Evolutionary conservation across 139 green algal species (phyloP).

Genomic region (Chlorella ohadii): DNA sequence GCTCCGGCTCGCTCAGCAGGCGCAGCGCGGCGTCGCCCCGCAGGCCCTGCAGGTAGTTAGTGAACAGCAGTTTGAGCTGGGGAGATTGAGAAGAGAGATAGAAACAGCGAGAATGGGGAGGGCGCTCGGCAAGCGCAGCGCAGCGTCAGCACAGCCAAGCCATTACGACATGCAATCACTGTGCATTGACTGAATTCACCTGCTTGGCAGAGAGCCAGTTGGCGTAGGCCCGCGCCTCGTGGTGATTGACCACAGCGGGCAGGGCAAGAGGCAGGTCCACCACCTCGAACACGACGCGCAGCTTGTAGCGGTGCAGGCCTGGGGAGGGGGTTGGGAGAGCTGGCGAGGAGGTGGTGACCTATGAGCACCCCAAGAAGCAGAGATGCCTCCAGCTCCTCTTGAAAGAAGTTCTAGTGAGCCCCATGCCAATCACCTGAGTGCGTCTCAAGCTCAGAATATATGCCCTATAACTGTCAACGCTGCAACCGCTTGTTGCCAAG

Average conservation of each 20-base stretch:
- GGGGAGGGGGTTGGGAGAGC: neutral
- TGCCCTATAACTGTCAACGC: no score
- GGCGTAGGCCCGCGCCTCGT: slow-evolving; percentile 78
- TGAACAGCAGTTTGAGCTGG: no score
- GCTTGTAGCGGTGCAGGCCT: slow-evolving; percentile 69
- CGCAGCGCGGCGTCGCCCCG: slow-evolving; percentile 55
- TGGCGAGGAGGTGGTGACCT: neutral
- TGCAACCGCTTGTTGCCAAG: no score
- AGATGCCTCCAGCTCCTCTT: no score
- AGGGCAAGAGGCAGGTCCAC: slow-evolving; percentile 72
- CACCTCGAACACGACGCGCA: slow-evolving; percentile 75
- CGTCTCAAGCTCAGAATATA: no score
- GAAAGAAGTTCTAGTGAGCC: no score
- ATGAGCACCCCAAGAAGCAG: neutral
- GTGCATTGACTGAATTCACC: neutral
- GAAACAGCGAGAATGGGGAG: no score
- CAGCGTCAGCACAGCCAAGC: no score
- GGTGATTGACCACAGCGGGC: slow-evolving; percentile 77
- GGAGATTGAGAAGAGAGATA: no score
- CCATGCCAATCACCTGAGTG: no score
- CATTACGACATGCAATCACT: no score
- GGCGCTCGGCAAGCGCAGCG: no score
- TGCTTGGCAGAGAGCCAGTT: slow-evolving; percentile 66
- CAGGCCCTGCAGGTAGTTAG: slow-evolving; percentile 22
- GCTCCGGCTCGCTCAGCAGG: slow-evolving; percentile 76